Evolutionary conservation across 345 rosid genomes (phyloP).

Genomic region (Syzygium aqueum): DNA sequence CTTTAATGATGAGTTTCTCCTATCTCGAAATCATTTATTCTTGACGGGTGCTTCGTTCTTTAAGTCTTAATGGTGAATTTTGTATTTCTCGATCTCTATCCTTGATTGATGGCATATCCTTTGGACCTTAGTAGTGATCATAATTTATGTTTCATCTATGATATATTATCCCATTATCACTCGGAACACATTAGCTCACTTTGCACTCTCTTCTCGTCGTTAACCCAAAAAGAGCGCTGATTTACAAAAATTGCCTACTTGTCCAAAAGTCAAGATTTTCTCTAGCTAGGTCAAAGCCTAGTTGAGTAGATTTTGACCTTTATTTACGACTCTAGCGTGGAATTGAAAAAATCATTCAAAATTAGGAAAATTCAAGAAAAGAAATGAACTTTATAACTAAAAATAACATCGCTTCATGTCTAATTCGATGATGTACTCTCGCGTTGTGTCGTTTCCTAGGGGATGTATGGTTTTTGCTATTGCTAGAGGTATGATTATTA

Average conservation of each 20-base stretch:
- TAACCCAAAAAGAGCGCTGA: background rate
- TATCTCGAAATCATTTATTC: background rate
- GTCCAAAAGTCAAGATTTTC: background rate
- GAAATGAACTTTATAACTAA: background rate
- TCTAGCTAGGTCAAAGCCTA: background rate
- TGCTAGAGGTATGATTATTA: background rate
- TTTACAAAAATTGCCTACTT: background rate
- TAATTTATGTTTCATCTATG: background rate
- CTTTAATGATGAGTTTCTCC: fast-evolving
- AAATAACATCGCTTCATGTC: background rate
- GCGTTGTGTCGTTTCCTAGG: background rate
- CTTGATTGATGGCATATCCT: fast-evolving
- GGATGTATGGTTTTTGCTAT: background rate
- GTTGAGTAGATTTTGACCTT: background rate
- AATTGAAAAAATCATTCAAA: background rate
- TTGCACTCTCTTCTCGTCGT: background rate
- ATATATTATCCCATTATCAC: background rate
- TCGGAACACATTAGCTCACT: background rate
- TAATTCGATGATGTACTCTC: background rate
- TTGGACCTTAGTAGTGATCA: background rate
- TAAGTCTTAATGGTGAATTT: background rate
- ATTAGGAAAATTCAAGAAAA: background rate
- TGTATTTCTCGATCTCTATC: background rate
- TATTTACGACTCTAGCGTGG: background rate
- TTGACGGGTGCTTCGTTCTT: background rate